Evolutionary conservation across 2,329 filamentous ascomycete species (phyloP).

Genomic region (Diaporthe ampelina): DNA sequence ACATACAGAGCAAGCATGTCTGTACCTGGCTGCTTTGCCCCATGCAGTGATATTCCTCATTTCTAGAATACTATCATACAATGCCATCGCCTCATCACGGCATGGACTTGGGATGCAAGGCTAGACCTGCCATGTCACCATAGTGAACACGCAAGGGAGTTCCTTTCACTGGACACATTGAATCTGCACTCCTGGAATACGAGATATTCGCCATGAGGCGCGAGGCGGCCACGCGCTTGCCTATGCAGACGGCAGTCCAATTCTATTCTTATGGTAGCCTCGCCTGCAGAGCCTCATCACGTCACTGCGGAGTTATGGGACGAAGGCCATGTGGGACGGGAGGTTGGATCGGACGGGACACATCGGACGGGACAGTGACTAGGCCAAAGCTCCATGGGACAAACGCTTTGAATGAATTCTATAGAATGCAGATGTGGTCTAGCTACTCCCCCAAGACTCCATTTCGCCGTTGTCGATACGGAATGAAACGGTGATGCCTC

Average conservation of each 20-base stretch:
- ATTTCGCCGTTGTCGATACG: not conserved
- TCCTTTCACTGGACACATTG: not conserved
- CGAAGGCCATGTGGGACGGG: too few species aligned
- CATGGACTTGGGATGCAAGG: not conserved
- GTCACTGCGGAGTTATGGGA: too few species aligned
- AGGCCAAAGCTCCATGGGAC: not conserved
- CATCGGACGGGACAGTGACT: not conserved
- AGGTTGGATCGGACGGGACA: not conserved
- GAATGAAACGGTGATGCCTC: not conserved
- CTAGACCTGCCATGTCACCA: not conserved
- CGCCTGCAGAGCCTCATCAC: too few species aligned
- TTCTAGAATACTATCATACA: not conserved
- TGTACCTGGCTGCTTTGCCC: not conserved
- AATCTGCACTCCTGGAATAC: not conserved
- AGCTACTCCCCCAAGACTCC: not conserved
- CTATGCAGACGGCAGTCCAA: accelerated
- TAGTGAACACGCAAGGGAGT: too few species aligned
- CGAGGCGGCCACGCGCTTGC: not conserved
- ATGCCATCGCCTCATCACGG: not conserved
- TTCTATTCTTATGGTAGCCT: too few species aligned
- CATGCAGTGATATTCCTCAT: not conserved
- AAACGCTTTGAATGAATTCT: not conserved
- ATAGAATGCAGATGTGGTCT: not conserved
- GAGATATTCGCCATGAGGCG: not conserved
- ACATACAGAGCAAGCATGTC: not conserved